Evolutionary conservation across 2,329 filamentous ascomycete species (phyloP).

Genomic region (Blastomyces gilchristii): DNA sequence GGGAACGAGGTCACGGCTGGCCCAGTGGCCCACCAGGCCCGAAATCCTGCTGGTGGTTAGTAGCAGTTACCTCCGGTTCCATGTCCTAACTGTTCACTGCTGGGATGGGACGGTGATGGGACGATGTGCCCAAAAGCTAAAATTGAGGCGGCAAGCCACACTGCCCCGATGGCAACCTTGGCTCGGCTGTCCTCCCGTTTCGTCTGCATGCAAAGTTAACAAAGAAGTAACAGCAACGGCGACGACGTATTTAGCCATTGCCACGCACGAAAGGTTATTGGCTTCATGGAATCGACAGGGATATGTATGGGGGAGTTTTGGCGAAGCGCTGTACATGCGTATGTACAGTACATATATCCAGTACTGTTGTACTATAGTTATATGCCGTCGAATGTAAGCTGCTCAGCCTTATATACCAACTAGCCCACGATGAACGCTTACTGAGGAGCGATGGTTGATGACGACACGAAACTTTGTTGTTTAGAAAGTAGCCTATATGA

Average conservation of each 20-base stretch:
- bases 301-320: not conserved
- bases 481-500: not conserved
- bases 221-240: not conserved
- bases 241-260: not conserved
- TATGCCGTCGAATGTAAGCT: not conserved
- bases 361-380: not conserved
- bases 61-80: not conserved
- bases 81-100: not conserved
- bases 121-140: not conserved
- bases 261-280: not conserved
- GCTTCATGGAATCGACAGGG: not conserved
- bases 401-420: constrained; percentile 2
- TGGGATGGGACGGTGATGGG: not conserved
- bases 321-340: too few species aligned
- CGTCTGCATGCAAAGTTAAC: too few species aligned
- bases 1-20: not conserved
- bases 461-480: not conserved
- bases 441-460: not conserved
- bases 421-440: not conserved
- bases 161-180: not conserved
- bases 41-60: not conserved
- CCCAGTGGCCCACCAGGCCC: not conserved
- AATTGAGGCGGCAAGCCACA: not conserved
- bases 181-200: not conserved
- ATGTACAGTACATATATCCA: too few species aligned